Base-by-base conservation (phyloP, 2,329 filamentous ascomycete genomes). In the Ophiognomonia clavigignenti-juglandacearum region DNA sequence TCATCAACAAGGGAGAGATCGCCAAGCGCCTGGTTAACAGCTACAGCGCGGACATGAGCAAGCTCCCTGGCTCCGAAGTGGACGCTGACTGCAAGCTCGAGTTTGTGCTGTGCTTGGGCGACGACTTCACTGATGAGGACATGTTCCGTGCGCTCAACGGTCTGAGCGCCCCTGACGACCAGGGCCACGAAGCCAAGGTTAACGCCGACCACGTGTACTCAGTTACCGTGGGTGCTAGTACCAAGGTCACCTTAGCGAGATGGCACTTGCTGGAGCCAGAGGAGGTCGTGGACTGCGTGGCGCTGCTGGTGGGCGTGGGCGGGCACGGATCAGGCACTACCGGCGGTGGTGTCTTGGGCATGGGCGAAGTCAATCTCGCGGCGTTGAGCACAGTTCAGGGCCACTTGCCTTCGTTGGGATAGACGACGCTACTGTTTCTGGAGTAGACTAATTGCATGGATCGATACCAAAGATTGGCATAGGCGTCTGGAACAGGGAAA, bases 41-140 rank as follows among this genome's bases (percentile, higher is more conserved):
- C 39, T 95, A 95, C 65, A 82, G 75, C 57, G 68, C 67, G 48
- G 70, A 67, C 41, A 56, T 62, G 6, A 51, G 56, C 13, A 54
- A 59, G 31, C 53, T 61, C 20, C 48, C 54, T 20, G 52, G 72
- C 34, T 63, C 57, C 18, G 27, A 51, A 4, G 43, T 36, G n/a
- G 68, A 72, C 6, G 70, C 67, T 2, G 72, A 67, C 40, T 58
- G 59, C 5, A 77, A 78, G 44, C 79, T 91, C 0, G 89, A 92
- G 56, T 96, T 97, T 61, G 83, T 95, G 10, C 75, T 97, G 43
- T 98, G 93, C 66, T 71, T 91, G 52, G 93, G 93, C 35, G 93
- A 98, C 65, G 93, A 98, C 61, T 95, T 93, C 57, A 98, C 93
- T 6, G 93, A 98, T 62, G 93, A 98, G 76, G 92, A 95, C 84